phyloP scores from a whole-genome alignment of 306 rosid genomes.

The Senna tora region DNA sequence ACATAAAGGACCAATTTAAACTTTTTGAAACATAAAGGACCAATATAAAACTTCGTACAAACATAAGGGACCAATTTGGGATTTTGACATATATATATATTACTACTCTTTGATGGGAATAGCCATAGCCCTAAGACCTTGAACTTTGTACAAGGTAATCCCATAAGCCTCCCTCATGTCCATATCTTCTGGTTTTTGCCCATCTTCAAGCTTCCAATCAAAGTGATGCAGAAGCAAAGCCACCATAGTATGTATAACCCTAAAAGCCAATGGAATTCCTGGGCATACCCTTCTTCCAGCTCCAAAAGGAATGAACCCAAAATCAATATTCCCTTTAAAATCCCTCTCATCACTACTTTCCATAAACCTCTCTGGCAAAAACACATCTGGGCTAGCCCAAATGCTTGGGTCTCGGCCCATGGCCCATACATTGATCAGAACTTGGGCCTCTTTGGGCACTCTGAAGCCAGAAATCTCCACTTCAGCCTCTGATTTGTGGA shows the following conservation, averaged over 20 bases:
- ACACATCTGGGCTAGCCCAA: conserved; percentile 33
- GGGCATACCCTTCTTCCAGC: conserved; percentile 50
- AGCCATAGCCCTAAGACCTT: conserved; percentile 3
- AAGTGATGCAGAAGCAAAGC: conserved; percentile 18
- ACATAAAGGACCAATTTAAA: no score
- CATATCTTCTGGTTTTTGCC: conserved; percentile 12
- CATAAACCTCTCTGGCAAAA: conserved; percentile 43
- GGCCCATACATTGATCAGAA: conserved; percentile 37
- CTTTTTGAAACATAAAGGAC: no score
- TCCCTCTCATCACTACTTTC: conserved; percentile 9
- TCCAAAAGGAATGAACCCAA: conserved; percentile 43
- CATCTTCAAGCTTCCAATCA: conserved; percentile 37
- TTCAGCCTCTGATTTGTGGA: conserved; percentile 26
- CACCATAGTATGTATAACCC: conserved; percentile 9
- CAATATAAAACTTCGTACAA: no score
- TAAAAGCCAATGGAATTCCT: conserved; percentile 13
- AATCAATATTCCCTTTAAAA: conserved; percentile 30
- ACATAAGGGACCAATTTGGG: no score
- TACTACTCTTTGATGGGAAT: conserved; percentile 21
- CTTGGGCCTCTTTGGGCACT: conserved; percentile 29
- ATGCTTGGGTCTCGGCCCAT: conserved; percentile 34
- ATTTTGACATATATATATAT: no score
- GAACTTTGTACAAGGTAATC: conserved; percentile 32
- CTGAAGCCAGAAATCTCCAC: conserved; percentile 23
- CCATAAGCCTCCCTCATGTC: conserved; percentile 35